Conservation (phyloP, 2,329 filamentous ascomycete genomes). For the Camillea tinctor region DNA sequence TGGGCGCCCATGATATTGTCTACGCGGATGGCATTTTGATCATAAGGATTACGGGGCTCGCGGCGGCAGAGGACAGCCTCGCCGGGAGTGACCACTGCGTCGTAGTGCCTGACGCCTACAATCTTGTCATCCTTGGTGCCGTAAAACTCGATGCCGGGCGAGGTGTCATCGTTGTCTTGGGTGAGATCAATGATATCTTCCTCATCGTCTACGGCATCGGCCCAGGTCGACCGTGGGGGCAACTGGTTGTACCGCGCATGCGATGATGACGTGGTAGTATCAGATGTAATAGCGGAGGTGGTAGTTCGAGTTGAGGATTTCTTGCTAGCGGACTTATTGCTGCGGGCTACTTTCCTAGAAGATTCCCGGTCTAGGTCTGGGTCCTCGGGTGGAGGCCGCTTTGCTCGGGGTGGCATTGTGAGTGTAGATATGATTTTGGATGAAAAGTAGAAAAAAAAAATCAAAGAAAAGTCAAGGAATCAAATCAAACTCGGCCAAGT, state of each 20-base stretch:
- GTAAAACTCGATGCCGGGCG: slow-evolving; percentile 42
- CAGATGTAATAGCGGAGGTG: slow-evolving; percentile 10
- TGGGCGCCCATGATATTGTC: slow-evolving; percentile 73
- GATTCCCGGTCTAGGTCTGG: slow-evolving; percentile 8
- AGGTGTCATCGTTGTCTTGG: slow-evolving; percentile 41
- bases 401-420: slow-evolving; percentile 8
- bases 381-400: slow-evolving; percentile 16
- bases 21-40: slow-evolving; percentile 74
- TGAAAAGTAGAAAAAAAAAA: too few species aligned
- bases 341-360: slow-evolving; percentile 16
- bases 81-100: slow-evolving; percentile 54
- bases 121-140: slow-evolving; percentile 53
- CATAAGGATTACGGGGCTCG: slow-evolving; percentile 65
- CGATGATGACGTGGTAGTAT: slow-evolving; percentile 18
- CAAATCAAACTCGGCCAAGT: too few species aligned
- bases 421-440: not conserved
- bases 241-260: slow-evolving; percentile 11
- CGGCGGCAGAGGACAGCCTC: slow-evolving; percentile 59
- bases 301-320: slow-evolving; percentile 11
- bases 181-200: slow-evolving; percentile 42
- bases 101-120: slow-evolving; percentile 55
- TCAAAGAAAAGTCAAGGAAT: too few species aligned
- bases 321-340: slow-evolving; percentile 1
- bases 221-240: slow-evolving; percentile 13
- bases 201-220: slow-evolving; percentile 34